Base-by-base conservation (phyloP, 352 stramenopile species). In the Pythium sukuiense region DNA sequence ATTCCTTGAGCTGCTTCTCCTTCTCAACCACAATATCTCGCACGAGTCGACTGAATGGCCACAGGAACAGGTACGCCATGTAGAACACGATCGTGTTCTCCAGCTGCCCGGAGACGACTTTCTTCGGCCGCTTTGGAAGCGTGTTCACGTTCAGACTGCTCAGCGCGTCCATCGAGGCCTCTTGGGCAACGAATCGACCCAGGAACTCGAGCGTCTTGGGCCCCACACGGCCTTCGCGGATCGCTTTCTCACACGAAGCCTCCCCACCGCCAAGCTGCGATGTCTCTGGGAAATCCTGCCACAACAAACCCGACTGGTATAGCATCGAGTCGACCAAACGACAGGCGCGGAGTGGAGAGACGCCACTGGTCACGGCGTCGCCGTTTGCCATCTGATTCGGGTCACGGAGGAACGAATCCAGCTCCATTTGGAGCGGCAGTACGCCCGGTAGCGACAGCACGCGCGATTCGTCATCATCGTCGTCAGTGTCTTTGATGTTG, bases 1-100 rank as follows among this genome's bases (percentile, higher is more conserved):
- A 95, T 55, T 97, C 88, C 63, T 94, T 93, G 33, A 96, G 70
- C 60, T 92, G 80, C 49, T 82, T 90, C 73, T 98, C 92, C 66
- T 97, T 97, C 48, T 98, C 92, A 35, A 82, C 64, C 37, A 98
- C 89, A 20, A 97, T 73, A 35, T 92, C 80, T 33, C 90, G 89
- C 52, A 97, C 78, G 41, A 98, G 72, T 6, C 86, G 82, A 18
- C 79, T 85, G 46, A 90, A 96, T 6, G 92, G 91, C 77, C 91
- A 97, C 54, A 98, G 54, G 55, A 94, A 95, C 12, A 93, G 41
- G 32, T 93, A 93, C 24, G 71, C 73, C 63, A 91, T 76, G 55
- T 78, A 92, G 29, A 92, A 76, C 3, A 93, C 75, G 55, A 95
- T 92, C 55, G 79, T 84, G 37, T 58, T 62, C n/a, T 91, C 82